Base-by-base conservation (phyloP, 2,329 filamentous ascomycete species). In the Ceratocystis papillata region DNA sequence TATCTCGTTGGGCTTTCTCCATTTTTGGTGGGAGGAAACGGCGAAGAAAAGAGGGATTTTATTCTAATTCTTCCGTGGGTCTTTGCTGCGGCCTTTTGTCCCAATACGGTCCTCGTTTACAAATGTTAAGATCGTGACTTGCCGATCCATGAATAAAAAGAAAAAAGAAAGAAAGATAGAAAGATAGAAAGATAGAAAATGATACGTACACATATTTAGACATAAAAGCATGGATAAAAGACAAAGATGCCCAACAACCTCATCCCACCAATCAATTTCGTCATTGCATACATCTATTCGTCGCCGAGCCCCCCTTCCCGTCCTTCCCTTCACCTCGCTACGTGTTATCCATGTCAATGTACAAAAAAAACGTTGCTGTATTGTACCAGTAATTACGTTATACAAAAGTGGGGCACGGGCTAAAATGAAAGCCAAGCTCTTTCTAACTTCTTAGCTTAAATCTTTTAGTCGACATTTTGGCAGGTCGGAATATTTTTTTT, bases 381-480 rank as follows among this genome's bases (percentile, higher is more conserved):
- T 20, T 50, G 22, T 15, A 8, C 48, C 20, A 53, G 25, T 8
- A 28, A 22, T 22, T 53, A 53, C 48, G 48, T 53, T 53, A 53
- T 53, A 53, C 20, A 53, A 53, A 53, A 53, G 20, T 53, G 48
- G 48, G 48, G 10, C 48, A 37, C 48, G 48, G 48, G 48, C 10
- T 53, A 53, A 25, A 37, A 37, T 37, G 33, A 37, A 37, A 53
- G 48, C 48, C 48, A 53, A 25, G 48, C 48, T 53, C 48, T 25
- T 25, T 53, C 48, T 25, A 53, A 53, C 48, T 53, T 53, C 20
- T 53, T 53, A 53, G 48, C 48, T 53, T 53, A 53, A 53, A 53
- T 8, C 7, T 53, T 53, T 53, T 53, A 53, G 20, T 53, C 20
- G 48, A 20, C 7, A 53, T 53, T 53, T 53, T 53, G 48, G 48